Evolutionary conservation across 352 stramenopile genomes (phyloP), one percentile per base, ranked within the genome.

Genomic region (Phytophthora meadii): DNA sequence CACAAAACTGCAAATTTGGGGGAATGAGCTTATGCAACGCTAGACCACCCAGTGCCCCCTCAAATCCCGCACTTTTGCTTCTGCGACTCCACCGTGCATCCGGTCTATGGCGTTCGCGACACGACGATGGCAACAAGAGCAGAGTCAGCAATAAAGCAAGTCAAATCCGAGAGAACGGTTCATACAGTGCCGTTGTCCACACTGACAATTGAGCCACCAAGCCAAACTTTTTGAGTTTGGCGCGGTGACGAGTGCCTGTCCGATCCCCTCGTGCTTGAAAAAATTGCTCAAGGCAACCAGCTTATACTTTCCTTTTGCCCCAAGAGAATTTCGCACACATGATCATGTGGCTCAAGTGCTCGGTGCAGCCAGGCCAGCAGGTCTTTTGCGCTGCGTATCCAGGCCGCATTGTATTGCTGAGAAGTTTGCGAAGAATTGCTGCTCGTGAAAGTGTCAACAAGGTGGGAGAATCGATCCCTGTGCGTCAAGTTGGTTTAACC

Each of bases 51-150:
- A 58, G 37, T 56, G 48, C 11, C 50, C 51, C 36, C 46, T 63
- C 64, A 61, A 72, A 67, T 72, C 56, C 25, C 48, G 19, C n/a
- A 44, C 4, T 40, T 25, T 60, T 25, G 59, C 61, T 70, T 66
- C 48, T 52, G 30, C 52, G 27, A 40, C 53, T 54, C 30, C 37
- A 45, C 27, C 54, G 25, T 62, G 54, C 50, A 54, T 24, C 54
- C 25, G 32, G 49, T 65, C 48, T 70, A 65, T 70, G 54, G 48
- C 8, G 32, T n/a, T 8, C 11, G 53, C 65, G 53, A 68, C 45
- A 50, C 6, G 39, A 68, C 58, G 47, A 68, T 42, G 46, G 46
- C 37, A 44, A 55, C 49, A 27, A 67, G 44, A 56, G 50, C 24
- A 27, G 49, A 70, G 54, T 54, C 42, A 62, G 37, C 53, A 54